Percentiles rank a stretch among this genome's conserved stretches.
These are phyloP conservation scores for Paraconiothyrium brasiliense DNA, from an alignment of 2,329 filamentous ascomycete genomes.

Conservation along the genomic window DNA sequence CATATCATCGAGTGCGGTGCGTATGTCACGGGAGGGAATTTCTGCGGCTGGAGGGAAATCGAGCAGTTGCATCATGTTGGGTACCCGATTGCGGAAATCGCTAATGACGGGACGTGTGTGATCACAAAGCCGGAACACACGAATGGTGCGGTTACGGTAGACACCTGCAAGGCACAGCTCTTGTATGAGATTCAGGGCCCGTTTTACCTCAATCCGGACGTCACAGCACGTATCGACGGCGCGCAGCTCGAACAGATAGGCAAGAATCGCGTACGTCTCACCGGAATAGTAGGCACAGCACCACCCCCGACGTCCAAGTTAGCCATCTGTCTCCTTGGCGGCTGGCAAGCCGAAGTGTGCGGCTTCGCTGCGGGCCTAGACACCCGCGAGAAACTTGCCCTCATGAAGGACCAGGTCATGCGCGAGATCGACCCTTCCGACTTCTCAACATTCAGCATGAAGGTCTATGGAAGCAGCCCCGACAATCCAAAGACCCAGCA, in stretches of 20 bases:
- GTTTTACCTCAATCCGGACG: slow-evolving; percentile 28
- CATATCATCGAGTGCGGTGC: slow-evolving; percentile 53
- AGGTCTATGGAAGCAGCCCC: slow-evolving; percentile 31
- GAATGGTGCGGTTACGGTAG: slow-evolving; percentile 50
- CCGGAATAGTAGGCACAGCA: slow-evolving; percentile 50
- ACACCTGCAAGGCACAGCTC: slow-evolving; percentile 62
- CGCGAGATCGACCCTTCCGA: slow-evolving; percentile 20
- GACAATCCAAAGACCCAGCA: slow-evolving; percentile 40
- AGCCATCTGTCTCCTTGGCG: slow-evolving; percentile 29
- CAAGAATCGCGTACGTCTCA: slow-evolving; percentile 39
- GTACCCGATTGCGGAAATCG: slow-evolving; percentile 29
- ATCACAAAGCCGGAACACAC: slow-evolving; percentile 41
- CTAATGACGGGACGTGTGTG: slow-evolving; percentile 16
- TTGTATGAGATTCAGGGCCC: slow-evolving; percentile 49
- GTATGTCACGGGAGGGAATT: slow-evolving; percentile 46
- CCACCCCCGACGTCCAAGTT: slow-evolving; percentile 61
- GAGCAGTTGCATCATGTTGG: slow-evolving; percentile 36
- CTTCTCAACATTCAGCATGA: slow-evolving; percentile 28
- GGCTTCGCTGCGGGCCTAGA: slow-evolving; percentile 30
- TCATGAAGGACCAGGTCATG: slow-evolving; percentile 27
- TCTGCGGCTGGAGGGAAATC: slow-evolving; percentile 48
- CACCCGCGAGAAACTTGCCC: slow-evolving; percentile 25
- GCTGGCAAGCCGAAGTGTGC: slow-evolving; percentile 37
- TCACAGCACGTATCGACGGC: slow-evolving; percentile 23
- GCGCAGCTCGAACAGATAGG: slow-evolving; percentile 20